Conservation (phyloP, 306 rosid genomes). For the Pyrus betulifolia region DNA sequence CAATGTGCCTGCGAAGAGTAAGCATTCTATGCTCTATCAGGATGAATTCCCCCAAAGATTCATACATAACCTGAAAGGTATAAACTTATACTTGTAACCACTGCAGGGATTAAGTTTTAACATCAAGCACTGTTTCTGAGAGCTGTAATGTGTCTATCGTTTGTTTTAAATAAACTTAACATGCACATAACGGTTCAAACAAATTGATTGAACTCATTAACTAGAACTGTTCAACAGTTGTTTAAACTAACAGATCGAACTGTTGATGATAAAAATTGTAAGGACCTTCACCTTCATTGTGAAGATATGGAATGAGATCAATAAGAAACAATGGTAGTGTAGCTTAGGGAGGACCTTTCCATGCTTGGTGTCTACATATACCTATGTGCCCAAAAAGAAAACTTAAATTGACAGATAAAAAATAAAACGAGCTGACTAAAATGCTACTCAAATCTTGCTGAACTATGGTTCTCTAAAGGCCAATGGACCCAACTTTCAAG, state of each 20-base stretch:
- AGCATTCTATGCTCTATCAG: neutral
- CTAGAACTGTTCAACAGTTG: neutral
- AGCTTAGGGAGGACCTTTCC: neutral
- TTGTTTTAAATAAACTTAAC: neutral
- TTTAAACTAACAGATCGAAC: neutral
- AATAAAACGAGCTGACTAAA: neutral
- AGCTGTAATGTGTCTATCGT: neutral
- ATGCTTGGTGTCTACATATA: neutral
- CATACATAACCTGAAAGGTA: neutral
- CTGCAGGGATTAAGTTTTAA: neutral
- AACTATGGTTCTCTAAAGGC: neutral
- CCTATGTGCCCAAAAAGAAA: neutral
- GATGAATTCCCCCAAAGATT: neutral
- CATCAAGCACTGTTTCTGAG: neutral
- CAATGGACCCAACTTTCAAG: neutral
- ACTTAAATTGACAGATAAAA: neutral
- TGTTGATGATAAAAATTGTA: neutral
- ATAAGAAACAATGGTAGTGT: neutral
- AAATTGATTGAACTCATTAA: neutral
- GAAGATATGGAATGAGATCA: neutral
- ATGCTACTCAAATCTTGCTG: neutral
- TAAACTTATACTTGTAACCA: neutral
- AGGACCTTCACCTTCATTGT: neutral
- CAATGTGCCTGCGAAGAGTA: neutral
- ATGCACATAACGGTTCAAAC: neutral